Evolutionary conservation across 148 eudicot genomes (phyloP).

Genomic region (Euryodendron excelsum): DNA sequence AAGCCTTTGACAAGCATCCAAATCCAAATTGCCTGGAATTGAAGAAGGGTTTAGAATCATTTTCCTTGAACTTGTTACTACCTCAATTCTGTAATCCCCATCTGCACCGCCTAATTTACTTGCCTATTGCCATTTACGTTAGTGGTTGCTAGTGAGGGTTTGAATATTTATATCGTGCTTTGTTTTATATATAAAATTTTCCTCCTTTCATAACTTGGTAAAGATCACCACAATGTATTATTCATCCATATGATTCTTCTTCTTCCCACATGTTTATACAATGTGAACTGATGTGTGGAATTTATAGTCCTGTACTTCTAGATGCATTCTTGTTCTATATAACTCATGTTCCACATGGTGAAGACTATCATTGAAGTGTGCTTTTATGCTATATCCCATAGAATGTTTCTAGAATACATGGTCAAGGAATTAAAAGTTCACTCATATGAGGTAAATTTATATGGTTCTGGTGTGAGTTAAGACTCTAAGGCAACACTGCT

Average conservation of each 20-base stretch:
- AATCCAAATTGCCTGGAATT: not conserved
- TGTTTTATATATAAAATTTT: not conserved
- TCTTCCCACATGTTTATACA: not conserved
- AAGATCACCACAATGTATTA: not conserved
- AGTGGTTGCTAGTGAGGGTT: not conserved
- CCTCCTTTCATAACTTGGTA: not conserved
- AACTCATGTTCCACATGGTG: not conserved
- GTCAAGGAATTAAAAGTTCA: not conserved
- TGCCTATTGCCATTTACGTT: not conserved
- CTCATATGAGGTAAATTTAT: not conserved
- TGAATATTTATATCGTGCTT: no score
- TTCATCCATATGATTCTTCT: not conserved
- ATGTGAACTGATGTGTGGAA: not conserved
- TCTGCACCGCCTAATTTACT: not conserved
- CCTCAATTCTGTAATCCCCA: not conserved
- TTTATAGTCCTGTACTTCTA: not conserved
- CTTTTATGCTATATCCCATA: not conserved
- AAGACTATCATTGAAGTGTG: not conserved
- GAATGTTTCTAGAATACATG: not conserved
- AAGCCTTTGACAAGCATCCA: not conserved
- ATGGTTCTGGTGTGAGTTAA: not conserved
- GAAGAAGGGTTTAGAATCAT: not conserved
- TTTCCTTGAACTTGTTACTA: not conserved
- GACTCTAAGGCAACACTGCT: not conserved
- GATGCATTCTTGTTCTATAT: not conserved